Base-by-base conservation (phyloP, 345 rosid genomes). In the Moricandia arvensis region DNA sequence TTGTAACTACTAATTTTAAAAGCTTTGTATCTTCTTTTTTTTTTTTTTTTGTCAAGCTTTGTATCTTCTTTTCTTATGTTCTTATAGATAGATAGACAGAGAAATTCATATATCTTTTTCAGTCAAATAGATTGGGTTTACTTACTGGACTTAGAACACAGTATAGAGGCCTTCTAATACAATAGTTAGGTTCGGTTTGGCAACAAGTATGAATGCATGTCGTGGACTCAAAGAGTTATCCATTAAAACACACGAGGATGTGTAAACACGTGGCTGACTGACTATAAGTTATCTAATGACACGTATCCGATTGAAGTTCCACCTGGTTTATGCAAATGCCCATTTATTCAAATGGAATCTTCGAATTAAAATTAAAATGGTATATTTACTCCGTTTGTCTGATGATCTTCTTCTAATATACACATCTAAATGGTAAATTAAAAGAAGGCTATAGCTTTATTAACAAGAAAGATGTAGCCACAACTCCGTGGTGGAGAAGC, bases 401-500 rank as follows among this genome's bases (percentile, higher is more conserved):
- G 24, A 21, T 21, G 24, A 21, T 21, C 24, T 21, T 21, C 24
- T 21, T 21, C 24, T 21, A 21, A 21, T 21, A 21, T 21, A 21
- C 24, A 21, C 24, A 21, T 21, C 24, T 21, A 21, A 21, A 21
- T 21, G 24, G 24, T 21, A 21, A 21, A 21, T 21, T 21, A 21
- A 21, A 74, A 11, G n/a, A 54, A 29, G 83, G 72, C 64, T 84
- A 78, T 57, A 81, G 81, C 73, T 77, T 69, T 68, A 43, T 71
- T 58, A 41, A 41, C 62, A 43, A 63, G 61, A 54, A 62, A 29
- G 75, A 24, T 57, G 6, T 5, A 2, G 31, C 66, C 62, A 15
- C 62, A 27, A 75, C 68, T 33, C 97, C 99, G 1, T 95, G 99
- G 98, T 95, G 99, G 99, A 93, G 90, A 57, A 41, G 43, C 43